A percentile compares a stretch with the other conserved stretches of the same genome.
phyloP scores from a whole-genome alignment of 768 basidiomycete genomes.

The Mycena venus region DNA sequence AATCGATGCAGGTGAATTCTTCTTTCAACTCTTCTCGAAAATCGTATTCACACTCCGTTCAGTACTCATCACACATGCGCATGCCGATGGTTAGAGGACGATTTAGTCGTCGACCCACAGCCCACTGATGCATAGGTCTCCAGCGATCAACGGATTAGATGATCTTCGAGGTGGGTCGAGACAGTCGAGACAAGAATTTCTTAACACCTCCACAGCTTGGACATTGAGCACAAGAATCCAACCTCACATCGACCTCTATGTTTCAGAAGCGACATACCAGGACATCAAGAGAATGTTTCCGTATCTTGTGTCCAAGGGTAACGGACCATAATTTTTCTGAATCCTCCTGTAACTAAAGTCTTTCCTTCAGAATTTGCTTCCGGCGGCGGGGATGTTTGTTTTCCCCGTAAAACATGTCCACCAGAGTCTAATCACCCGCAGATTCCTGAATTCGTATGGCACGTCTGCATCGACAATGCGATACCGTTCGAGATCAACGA shows the following conservation, averaged over 20 bases:
- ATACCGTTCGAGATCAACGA: conserved; percentile 76
- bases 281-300: conserved; percentile 83
- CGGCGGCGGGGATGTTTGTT: conserved; percentile 81
- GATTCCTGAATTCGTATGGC: conserved; percentile 89
- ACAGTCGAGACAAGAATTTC: background rate
- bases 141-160: conserved; percentile 91
- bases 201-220: conserved; percentile 66
- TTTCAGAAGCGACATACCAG: conserved; percentile 72
- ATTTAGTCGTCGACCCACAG: background rate
- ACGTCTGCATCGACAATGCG: conserved; percentile 76
- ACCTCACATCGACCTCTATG: conserved; percentile 80
- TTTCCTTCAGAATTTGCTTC: conserved; percentile 68
- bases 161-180: conserved; percentile 79
- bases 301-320: conserved; percentile 76
- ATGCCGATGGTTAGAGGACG: conserved; percentile 73
- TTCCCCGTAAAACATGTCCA: background rate
- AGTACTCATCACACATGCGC: conserved; percentile 88
- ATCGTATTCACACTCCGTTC: conserved; percentile 66
- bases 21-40: background rate
- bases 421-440: conserved; percentile 42
- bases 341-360: background rate
- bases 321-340: background rate
- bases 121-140: background rate
- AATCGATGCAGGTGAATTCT: conserved; percentile 51
- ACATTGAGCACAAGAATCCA: conserved; percentile 77